Evolutionary conservation across 2,329 filamentous ascomycete genomes (phyloP).

Genomic region (Rugonectria rugulosa): DNA sequence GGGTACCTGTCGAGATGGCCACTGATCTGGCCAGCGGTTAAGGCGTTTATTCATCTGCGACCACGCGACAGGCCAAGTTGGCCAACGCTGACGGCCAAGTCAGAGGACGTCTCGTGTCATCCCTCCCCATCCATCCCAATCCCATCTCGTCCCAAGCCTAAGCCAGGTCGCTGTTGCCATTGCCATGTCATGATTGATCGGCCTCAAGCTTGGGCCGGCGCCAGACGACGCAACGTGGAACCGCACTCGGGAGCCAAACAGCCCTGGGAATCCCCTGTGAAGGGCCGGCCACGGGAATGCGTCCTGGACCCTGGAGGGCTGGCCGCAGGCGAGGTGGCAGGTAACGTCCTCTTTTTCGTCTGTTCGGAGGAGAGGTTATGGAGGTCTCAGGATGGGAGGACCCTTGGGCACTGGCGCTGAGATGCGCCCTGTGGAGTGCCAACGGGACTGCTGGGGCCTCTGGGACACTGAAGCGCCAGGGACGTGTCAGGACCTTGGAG

Average conservation of each 20-base stretch:
- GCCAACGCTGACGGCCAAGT: conserved; percentile 28
- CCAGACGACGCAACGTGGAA: conserved; percentile 32
- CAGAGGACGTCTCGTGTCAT: conserved; percentile 29
- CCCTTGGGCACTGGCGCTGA: conserved; percentile 38
- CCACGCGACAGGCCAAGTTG: conserved; percentile 24
- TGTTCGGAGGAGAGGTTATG: conserved; percentile 6
- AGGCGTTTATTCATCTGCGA: conserved; percentile 31
- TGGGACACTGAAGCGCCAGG: conserved; percentile 20
- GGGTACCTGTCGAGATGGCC: background rate
- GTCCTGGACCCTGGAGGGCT: conserved; percentile 13
- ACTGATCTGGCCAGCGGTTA: conserved; percentile 27
- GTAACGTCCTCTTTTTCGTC: too few relatives aligned
- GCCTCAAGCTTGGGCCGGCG: conserved; percentile 27
- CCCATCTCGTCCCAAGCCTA: conserved; percentile 34
- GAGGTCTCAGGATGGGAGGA: conserved; percentile 31
- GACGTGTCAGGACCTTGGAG: conserved; percentile 28
- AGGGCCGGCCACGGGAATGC: conserved; percentile 23
- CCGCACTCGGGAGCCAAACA: conserved; percentile 28
- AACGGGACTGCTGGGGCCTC: conserved; percentile 22
- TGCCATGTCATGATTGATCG: conserved; percentile 30
- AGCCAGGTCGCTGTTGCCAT: conserved; percentile 32
- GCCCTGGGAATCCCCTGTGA: conserved; percentile 29
- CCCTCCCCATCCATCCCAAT: conserved; percentile 23
- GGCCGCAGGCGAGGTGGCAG: conserved; percentile 2
- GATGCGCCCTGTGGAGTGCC: conserved; percentile 38